Conservation (phyloP, 2,329 filamentous ascomycete genomes). For the Didymellaceae sp. region DNA sequence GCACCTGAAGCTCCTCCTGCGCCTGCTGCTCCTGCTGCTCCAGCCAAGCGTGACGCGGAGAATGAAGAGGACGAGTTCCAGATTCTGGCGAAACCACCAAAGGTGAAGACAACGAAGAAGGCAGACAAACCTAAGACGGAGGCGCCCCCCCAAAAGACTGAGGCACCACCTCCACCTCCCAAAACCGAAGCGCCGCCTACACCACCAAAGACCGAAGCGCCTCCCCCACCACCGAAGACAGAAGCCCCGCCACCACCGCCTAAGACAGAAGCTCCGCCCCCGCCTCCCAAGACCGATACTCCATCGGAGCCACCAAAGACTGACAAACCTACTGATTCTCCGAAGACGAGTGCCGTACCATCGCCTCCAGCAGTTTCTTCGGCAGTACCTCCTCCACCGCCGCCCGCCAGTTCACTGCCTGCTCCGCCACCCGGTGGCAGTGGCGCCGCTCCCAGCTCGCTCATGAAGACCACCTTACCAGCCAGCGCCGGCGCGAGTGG, state of each 20-base stretch:
- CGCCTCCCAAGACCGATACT: background rate
- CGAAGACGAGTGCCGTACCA: constrained; percentile 4
- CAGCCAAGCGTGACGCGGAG: background rate
- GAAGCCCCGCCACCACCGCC: background rate
- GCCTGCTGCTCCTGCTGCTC: background rate
- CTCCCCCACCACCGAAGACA: constrained; percentile 1
- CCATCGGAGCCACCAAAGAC: background rate
- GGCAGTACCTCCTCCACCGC: background rate
- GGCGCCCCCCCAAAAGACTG: constrained; percentile 6
- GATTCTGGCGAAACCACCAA: constrained; percentile 3
- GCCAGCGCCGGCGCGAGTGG: background rate
- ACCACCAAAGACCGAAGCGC: background rate
- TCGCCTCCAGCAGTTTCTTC: background rate
- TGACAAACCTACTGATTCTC: background rate
- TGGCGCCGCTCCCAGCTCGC: background rate
- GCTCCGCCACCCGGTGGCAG: background rate
- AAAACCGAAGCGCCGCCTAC: background rate
- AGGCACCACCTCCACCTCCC: background rate
- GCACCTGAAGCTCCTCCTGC: background rate
- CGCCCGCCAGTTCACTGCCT: background rate
- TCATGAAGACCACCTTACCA: background rate
- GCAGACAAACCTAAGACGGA: constrained; percentile 7
- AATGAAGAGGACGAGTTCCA: background rate
- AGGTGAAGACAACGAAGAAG: constrained; percentile 5
- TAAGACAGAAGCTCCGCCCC: constrained; percentile 3